phyloP scores from a whole-genome alignment of 2,329 filamentous ascomycete genomes.

The Dactylellina leptospora region DNA sequence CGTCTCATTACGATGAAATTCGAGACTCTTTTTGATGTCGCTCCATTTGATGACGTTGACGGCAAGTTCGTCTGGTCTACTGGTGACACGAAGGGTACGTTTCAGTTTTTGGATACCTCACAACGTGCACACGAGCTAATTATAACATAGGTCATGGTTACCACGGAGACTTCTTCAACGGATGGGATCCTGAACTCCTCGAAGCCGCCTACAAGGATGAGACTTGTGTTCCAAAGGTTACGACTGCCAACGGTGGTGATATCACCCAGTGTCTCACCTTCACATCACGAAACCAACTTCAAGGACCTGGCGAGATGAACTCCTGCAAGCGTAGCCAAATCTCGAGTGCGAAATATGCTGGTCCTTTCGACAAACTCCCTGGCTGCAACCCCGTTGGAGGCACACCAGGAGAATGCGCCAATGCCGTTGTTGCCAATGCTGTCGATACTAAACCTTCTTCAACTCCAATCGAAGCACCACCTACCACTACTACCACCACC shows the following conservation, averaged over 20 bases:
- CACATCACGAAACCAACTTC: constrained; percentile 22
- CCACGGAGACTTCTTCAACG: constrained; percentile 67
- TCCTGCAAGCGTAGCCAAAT: constrained; percentile 27
- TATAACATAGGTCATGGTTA: constrained; percentile 63
- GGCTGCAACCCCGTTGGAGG: constrained; percentile 65
- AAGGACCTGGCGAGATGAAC: constrained; percentile 23
- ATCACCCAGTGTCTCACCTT: constrained; percentile 33
- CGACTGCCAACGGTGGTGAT: constrained; percentile 20
- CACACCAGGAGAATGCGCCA: constrained; percentile 12
- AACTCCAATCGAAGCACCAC: background rate
- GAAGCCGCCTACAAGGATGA: constrained; percentile 59
- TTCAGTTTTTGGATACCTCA: background rate
- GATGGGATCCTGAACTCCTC: constrained; percentile 62
- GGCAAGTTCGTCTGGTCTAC: constrained; percentile 80
- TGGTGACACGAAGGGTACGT: constrained; percentile 76
- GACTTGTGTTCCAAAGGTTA: constrained; percentile 45
- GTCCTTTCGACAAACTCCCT: constrained; percentile 60
- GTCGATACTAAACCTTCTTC: constrained; percentile 1
- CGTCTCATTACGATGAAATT: constrained; percentile 80
- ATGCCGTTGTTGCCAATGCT: constrained; percentile 22
- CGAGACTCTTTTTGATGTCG: constrained; percentile 84
- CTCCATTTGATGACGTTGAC: constrained; percentile 66
- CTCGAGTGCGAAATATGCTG: constrained; percentile 9
- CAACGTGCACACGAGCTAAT: constrained; percentile 39
- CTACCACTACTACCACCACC: background rate